Evolutionary conservation across 495 filamentous ascomycete genomes (phyloP).

Genomic region (Pyrenula aspistea): DNA sequence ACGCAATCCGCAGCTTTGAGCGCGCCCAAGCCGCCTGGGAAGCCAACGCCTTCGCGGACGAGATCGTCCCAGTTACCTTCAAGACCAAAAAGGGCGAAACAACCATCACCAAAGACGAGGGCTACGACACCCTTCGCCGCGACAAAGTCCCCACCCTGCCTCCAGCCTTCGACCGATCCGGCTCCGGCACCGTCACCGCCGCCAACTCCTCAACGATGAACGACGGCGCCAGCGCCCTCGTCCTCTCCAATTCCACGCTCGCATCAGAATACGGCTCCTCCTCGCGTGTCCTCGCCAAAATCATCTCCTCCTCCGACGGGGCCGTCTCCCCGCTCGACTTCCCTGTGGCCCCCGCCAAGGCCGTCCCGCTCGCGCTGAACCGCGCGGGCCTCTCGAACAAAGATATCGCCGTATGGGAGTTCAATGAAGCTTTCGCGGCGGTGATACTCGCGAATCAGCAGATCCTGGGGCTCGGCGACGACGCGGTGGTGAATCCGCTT

Average conservation of each 20-base stretch:
- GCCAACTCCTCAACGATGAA: slow-evolving; percentile 89
- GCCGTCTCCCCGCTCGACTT: slow-evolving; percentile 92
- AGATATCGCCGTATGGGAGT: slow-evolving; percentile 89
- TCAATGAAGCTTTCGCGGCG: slow-evolving; percentile 95
- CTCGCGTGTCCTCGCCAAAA: slow-evolving; percentile 69
- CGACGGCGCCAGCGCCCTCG: slow-evolving; percentile 86
- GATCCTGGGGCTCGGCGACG: slow-evolving; percentile 63
- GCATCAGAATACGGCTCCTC: slow-evolving; percentile 61
- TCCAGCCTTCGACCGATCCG: slow-evolving; percentile 78
- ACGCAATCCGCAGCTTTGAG: slow-evolving; percentile 77
- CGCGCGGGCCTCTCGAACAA: slow-evolving; percentile 80
- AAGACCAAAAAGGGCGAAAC: slow-evolving; percentile 73
- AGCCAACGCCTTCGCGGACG: slow-evolving; percentile 63
- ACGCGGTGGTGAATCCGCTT: slow-evolving; percentile 69
- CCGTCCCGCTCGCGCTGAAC: slow-evolving; percentile 80
- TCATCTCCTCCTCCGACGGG: slow-evolving; percentile 80
- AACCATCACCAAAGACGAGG: slow-evolving; percentile 71
- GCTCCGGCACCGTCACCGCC: slow-evolving; percentile 82
- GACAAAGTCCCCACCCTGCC: slow-evolving; percentile 80
- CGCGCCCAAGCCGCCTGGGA: slow-evolving; percentile 87
- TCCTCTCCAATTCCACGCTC: slow-evolving; percentile 64
- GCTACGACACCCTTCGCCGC: slow-evolving; percentile 69
- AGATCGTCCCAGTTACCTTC: slow-evolving; percentile 78
- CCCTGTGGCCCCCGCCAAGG: slow-evolving; percentile 83
- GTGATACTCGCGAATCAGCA: slow-evolving; percentile 89